Conservation (phyloP, 192 early-diverging fungal genomes). For the Mortierella claussenii region DNA sequence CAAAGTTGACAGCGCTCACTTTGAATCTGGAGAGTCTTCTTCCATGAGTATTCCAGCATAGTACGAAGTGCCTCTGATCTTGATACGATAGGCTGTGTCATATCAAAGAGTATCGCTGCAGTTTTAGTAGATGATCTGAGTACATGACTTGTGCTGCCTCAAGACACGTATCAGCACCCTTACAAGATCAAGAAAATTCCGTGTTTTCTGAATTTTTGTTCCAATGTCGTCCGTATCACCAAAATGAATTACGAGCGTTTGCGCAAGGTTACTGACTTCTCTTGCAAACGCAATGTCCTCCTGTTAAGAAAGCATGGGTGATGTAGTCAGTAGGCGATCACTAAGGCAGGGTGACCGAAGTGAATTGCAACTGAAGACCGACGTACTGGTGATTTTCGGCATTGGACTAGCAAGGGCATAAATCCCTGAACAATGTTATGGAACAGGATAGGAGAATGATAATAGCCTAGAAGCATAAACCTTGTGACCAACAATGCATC, state of each 20-base stretch:
- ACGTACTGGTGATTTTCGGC: slow-evolving; percentile 31
- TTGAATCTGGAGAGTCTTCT: slow-evolving; percentile 37
- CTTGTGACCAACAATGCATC: slow-evolving; percentile 44
- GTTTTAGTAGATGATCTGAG: neutral
- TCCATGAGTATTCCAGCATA: slow-evolving; percentile 39
- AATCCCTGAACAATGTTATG: slow-evolving; percentile 28
- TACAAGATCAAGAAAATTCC: slow-evolving; percentile 28
- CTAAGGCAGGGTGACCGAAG: too few relatives aligned
- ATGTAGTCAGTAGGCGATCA: too few relatives aligned
- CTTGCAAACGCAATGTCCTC: slow-evolving; percentile 31
- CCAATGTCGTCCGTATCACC: slow-evolving; percentile 25
- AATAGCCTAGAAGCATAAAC: slow-evolving; percentile 51
- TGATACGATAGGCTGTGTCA: slow-evolving; percentile 37
- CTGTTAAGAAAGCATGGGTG: neutral
- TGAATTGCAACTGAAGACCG: too few relatives aligned
- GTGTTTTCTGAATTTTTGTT: slow-evolving; percentile 31
- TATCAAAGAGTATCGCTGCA: neutral
- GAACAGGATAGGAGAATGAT: slow-evolving; percentile 52
- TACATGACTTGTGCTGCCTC: too few relatives aligned
- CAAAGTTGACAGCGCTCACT: too few relatives aligned
- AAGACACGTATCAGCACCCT: too few relatives aligned
- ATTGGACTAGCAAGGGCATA: slow-evolving; percentile 22
- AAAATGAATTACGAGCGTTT: slow-evolving; percentile 41
- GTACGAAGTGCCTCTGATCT: slow-evolving; percentile 21
- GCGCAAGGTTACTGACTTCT: slow-evolving; percentile 29